phyloP scores from a whole-genome alignment of 2,329 filamentous ascomycete genomes.

The Davidsoniella australis region DNA sequence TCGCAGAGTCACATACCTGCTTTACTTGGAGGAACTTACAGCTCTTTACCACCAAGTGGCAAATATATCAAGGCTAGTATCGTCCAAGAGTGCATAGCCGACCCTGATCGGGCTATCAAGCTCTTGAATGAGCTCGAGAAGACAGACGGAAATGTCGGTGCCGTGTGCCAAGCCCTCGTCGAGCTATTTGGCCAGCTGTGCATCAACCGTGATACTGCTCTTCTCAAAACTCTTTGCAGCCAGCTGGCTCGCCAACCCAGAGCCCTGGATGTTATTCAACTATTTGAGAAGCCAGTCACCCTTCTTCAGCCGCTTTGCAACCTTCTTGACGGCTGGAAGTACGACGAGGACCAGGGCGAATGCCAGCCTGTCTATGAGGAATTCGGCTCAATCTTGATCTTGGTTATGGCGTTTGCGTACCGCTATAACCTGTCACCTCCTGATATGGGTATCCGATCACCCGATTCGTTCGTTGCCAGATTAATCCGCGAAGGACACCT shows the following conservation, averaged over 20 bases:
- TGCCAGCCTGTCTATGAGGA: conserved; percentile 68
- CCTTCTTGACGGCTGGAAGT: conserved; percentile 61
- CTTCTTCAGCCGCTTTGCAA: conserved; percentile 59
- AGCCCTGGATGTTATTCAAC: conserved; percentile 55
- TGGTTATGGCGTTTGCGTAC: conserved; percentile 58
- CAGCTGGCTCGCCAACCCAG: conserved; percentile 57
- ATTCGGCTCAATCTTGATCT: conserved; percentile 58
- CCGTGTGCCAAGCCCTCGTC: conserved; percentile 61
- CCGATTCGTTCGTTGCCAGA: conserved; percentile 51
- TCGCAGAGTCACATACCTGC: conserved; percentile 59
- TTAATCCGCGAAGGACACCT: conserved; percentile 44
- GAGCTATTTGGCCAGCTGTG: conserved; percentile 57
- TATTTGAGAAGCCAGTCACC: conserved; percentile 55
- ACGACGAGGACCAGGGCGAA: conserved; percentile 70
- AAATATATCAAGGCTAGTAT: conserved; percentile 65
- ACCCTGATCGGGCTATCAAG: conserved; percentile 57
- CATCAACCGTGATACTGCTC: conserved; percentile 58
- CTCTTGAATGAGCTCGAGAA: conserved; percentile 70
- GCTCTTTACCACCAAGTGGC: conserved; percentile 55
- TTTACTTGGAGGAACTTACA: conserved; percentile 70
- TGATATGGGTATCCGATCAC: conserved; percentile 43
- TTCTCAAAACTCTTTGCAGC: conserved; percentile 57
- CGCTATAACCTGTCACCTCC: conserved; percentile 49
- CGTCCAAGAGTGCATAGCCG: conserved; percentile 58
- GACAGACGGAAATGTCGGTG: conserved; percentile 81